Percentiles rank a stretch among this genome's conserved stretches.
Evolutionary conservation across 371 early-diverging fungal species (phyloP).

Genomic region (Lichtheimia ramosa): DNA sequence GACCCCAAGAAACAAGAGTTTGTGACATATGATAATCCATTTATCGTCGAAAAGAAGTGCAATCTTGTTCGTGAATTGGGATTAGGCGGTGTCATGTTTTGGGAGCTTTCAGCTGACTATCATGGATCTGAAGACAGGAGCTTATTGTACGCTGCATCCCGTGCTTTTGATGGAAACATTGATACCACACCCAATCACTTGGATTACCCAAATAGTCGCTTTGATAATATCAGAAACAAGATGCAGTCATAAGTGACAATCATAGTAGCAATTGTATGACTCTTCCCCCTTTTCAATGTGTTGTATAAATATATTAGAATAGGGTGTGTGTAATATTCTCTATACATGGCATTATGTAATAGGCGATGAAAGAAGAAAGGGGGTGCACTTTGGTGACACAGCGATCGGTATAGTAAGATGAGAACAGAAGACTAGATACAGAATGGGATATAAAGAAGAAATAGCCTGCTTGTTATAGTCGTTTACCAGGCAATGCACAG

Average conservation of each 20-base stretch:
- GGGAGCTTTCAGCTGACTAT: conserved; percentile 77
- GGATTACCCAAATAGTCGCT: conserved; percentile 44
- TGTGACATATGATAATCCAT: conserved; percentile 81
- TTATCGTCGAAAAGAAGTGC: conserved; percentile 71
- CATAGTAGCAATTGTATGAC: too few relatives aligned
- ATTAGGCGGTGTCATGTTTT: conserved; percentile 85
- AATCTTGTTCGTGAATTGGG: conserved; percentile 62
- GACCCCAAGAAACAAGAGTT: conserved; percentile 63
- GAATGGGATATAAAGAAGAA: too few relatives aligned
- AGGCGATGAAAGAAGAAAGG: not conserved
- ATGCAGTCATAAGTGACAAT: not conserved
- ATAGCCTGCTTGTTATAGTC: conserved; percentile 21
- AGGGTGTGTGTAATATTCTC: not conserved
- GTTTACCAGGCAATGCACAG: conserved; percentile 34
- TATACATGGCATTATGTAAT: not conserved
- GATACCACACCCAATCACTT: conserved; percentile 48
- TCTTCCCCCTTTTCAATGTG: too few relatives aligned
- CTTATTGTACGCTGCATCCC: conserved; percentile 42
- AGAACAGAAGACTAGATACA: too few relatives aligned
- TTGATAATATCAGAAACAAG: conserved; percentile 42
- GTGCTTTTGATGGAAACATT: conserved; percentile 30
- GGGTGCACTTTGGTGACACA: too few relatives aligned
- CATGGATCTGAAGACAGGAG: conserved; percentile 23
- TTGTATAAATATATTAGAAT: not conserved
- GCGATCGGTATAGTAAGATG: too few relatives aligned